phyloP scores from a whole-genome alignment of 768 basidiomycete species.

The Amyloporia xantha region DNA sequence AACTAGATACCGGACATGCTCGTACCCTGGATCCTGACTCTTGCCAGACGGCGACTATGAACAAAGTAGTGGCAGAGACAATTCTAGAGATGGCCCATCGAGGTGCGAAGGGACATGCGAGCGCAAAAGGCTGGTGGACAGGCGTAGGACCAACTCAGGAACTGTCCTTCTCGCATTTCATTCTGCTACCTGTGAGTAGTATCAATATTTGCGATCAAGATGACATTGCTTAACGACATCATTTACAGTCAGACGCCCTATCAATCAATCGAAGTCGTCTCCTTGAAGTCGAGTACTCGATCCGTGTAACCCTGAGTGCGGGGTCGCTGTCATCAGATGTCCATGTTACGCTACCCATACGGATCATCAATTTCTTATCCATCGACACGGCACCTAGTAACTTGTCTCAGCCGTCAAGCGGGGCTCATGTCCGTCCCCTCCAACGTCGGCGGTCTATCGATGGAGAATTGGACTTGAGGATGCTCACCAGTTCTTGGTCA shows the following conservation, averaged over 20 bases:
- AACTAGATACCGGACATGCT: conserved; percentile 22
- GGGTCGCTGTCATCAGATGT: conserved; percentile 58
- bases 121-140: conserved; percentile 86
- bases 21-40: conserved; percentile 43
- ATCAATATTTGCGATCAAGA: too few species aligned
- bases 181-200: conserved; percentile 66
- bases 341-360: conserved; percentile 64
- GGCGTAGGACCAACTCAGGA: conserved; percentile 63
- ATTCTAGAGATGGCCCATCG: conserved; percentile 60
- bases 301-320: conserved; percentile 57
- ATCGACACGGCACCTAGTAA: conserved; percentile 66
- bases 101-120: conserved; percentile 61
- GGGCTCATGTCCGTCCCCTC: conserved; percentile 10
- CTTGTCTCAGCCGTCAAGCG: conserved; percentile 10
- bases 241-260: conserved; percentile 56
- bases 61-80: conserved; percentile 60
- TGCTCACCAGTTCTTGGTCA: too few species aligned
- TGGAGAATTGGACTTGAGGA: background rate
- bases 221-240: too few species aligned
- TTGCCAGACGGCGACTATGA: conserved; percentile 53
- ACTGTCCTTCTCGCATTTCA: conserved; percentile 58
- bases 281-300: conserved; percentile 68
- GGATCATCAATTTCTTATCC: conserved; percentile 78
- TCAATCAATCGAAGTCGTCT: conserved; percentile 62
- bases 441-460: conserved; percentile 7